A percentile compares a stretch with the other conserved stretches of the same genome.
Evolutionary conservation across 2,329 filamentous ascomycete species (phyloP).

Genomic region (Arthrobotrys pseudoclavata): DNA sequence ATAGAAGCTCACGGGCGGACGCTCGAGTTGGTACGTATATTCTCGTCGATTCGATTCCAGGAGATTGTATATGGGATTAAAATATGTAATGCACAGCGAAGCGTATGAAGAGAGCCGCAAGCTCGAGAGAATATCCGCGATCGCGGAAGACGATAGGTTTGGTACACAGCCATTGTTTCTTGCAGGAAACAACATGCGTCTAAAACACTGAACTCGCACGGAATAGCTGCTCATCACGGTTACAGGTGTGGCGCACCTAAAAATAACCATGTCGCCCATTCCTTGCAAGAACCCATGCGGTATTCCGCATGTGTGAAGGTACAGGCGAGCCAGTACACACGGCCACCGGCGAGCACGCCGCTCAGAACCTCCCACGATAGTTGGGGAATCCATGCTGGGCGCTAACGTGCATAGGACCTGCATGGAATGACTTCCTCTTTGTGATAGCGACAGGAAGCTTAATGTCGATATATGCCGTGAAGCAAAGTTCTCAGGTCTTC

Average conservation of each 20-base stretch:
- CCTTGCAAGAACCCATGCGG: constrained; percentile 35
- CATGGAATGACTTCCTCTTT: constrained; percentile 36
- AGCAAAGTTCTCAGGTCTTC: constrained; percentile 1
- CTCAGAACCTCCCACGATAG: constrained; percentile 49
- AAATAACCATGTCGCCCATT: constrained; percentile 56
- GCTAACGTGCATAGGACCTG: constrained; percentile 60
- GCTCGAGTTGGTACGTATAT: constrained; percentile 14
- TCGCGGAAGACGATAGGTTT: constrained; percentile 23
- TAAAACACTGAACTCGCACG: neutral
- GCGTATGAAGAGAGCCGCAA: constrained; percentile 21
- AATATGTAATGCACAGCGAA: neutral
- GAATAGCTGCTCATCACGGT: constrained; percentile 19
- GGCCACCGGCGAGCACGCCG: constrained; percentile 26
- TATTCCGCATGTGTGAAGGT: constrained; percentile 47
- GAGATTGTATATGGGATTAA: neutral
- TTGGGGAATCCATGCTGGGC: constrained; percentile 60
- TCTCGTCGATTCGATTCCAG: neutral
- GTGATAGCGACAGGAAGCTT: constrained; percentile 20
- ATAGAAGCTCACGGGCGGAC: constrained; percentile 42
- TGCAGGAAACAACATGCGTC: constrained; percentile 1
- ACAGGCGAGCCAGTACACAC: constrained; percentile 42
- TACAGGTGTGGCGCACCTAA: constrained; percentile 51
- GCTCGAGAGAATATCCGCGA: constrained; percentile 11
- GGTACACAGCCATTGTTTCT: constrained; percentile 21
- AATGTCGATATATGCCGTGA: constrained; percentile 24